Evolutionary conservation across 2,329 filamentous ascomycete genomes (phyloP).

Genomic region (Aspergillus calidoustus): DNA sequence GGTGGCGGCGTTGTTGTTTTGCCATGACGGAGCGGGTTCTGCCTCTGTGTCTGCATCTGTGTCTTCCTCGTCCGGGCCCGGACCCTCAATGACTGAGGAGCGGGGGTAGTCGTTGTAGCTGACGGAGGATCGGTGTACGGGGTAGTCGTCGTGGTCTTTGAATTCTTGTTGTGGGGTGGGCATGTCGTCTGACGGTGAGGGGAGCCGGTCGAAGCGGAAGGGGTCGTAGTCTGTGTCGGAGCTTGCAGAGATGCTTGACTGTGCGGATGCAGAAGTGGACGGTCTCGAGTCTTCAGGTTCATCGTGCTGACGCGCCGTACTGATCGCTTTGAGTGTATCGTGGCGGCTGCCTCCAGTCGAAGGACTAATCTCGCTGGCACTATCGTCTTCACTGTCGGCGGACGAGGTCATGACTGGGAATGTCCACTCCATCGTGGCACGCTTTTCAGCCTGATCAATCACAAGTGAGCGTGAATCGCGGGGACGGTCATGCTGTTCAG

Average conservation of each 20-base stretch:
- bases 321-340: conserved; percentile 39
- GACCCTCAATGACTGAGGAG: conserved; percentile 58
- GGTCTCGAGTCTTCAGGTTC: conserved; percentile 41
- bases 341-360: conserved; percentile 28
- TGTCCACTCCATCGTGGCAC: conserved; percentile 58
- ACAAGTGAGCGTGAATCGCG: conserved; percentile 22
- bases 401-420: conserved; percentile 51
- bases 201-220: conserved; percentile 46
- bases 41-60: conserved; percentile 55
- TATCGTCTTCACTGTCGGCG: conserved; percentile 9
- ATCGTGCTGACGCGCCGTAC: conserved; percentile 25
- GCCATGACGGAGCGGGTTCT: conserved; percentile 46
- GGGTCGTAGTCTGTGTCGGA: conserved; percentile 49
- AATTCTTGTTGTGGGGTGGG: conserved; percentile 37
- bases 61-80: conserved; percentile 60
- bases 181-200: conserved; percentile 28
- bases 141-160: conserved; percentile 47
- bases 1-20: conserved; percentile 15
- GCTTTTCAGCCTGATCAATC: conserved; percentile 36
- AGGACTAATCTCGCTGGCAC: conserved; percentile 9
- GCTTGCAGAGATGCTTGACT: conserved; percentile 31
- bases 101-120: conserved; percentile 55
- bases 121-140: conserved; percentile 51
- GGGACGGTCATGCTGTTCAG: conserved; percentile 8
- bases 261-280: conserved; percentile 42